A percentile compares a stretch with the other conserved stretches of the same genome.
These are phyloP conservation scores for Lomentospora prolificans DNA, from an alignment of 2,329 filamentous ascomycete species.

Conservation along the genomic window DNA sequence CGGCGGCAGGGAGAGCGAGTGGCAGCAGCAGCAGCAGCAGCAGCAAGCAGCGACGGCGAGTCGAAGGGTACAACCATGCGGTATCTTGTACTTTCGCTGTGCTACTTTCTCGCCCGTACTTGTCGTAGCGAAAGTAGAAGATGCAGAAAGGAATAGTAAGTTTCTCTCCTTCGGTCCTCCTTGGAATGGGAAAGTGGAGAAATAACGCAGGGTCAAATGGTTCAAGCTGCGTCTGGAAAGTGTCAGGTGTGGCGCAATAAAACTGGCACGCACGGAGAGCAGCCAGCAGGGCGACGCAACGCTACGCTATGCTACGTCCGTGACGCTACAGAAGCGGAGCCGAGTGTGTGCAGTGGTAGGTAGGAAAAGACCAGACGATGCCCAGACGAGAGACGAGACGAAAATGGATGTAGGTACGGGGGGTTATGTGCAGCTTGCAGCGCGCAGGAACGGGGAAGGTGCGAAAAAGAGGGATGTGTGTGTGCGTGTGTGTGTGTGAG, in stretches of 20 bases:
- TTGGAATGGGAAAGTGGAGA: constrained; percentile 1
- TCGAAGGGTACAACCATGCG: neutral
- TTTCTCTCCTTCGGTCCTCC: neutral
- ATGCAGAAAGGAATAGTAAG: neutral
- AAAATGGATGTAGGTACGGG: neutral
- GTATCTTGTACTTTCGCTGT: neutral
- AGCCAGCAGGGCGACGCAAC: neutral
- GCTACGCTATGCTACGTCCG: neutral
- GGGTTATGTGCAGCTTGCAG: neutral
- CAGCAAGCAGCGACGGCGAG: neutral
- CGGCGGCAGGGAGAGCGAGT: neutral
- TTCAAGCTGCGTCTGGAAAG: constrained; percentile 2
- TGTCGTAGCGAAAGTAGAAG: neutral
- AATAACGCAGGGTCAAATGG: constrained; percentile 1
- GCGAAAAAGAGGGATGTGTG: neutral
- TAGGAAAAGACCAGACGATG: neutral
- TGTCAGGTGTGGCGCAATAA: constrained; percentile 3
- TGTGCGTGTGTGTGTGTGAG: neutral
- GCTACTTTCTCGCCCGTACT: neutral
- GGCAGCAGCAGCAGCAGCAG: neutral
- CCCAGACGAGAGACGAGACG: neutral
- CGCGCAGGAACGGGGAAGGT: neutral
- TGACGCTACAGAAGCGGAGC: neutral
- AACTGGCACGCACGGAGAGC: neutral
- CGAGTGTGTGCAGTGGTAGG: neutral